Conservation (phyloP, 371 early-diverging fungal genomes). For the Chytridiales sp. region DNA sequence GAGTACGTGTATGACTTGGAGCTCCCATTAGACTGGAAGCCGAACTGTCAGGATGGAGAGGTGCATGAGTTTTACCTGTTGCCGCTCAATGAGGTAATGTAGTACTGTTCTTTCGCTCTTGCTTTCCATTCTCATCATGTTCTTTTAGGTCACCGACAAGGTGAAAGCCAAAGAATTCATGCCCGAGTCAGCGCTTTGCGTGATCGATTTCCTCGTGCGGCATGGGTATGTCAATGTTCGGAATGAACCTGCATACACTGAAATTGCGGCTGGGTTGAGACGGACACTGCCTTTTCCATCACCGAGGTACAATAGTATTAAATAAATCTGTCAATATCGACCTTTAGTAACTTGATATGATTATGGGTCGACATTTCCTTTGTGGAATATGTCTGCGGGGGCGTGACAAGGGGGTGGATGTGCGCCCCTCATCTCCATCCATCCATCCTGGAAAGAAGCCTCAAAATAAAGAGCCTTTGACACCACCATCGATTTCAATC, state of each 20-base stretch:
- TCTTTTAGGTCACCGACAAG: slow-evolving; percentile 45
- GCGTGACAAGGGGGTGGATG: too few relatives aligned
- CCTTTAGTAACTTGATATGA: too few relatives aligned
- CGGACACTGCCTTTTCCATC: slow-evolving; percentile 68
- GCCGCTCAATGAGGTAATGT: slow-evolving; percentile 64
- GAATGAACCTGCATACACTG: slow-evolving; percentile 78
- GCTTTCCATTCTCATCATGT: neutral
- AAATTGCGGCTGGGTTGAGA: slow-evolving; percentile 66
- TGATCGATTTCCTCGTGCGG: slow-evolving; percentile 80
- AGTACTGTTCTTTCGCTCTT: neutral
- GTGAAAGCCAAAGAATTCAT: slow-evolving; percentile 75
- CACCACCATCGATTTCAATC: too few relatives aligned
- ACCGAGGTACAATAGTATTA: slow-evolving; percentile 55
- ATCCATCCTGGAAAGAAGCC: too few relatives aligned
- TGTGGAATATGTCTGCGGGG: too few relatives aligned
- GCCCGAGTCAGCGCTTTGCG: slow-evolving; percentile 80
- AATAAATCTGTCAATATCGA: too few relatives aligned
- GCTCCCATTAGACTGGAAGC: slow-evolving; percentile 61
- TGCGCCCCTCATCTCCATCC: too few relatives aligned
- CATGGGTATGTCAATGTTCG: slow-evolving; percentile 72
- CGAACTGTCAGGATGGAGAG: slow-evolving; percentile 84
- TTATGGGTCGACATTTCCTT: too few relatives aligned
- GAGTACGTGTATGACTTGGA: slow-evolving; percentile 80
- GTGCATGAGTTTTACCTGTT: slow-evolving; percentile 80
- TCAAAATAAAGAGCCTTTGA: too few relatives aligned